Conservation (phyloP, 2,329 filamentous ascomycete species). For the Furcasterigmium sp. region DNA sequence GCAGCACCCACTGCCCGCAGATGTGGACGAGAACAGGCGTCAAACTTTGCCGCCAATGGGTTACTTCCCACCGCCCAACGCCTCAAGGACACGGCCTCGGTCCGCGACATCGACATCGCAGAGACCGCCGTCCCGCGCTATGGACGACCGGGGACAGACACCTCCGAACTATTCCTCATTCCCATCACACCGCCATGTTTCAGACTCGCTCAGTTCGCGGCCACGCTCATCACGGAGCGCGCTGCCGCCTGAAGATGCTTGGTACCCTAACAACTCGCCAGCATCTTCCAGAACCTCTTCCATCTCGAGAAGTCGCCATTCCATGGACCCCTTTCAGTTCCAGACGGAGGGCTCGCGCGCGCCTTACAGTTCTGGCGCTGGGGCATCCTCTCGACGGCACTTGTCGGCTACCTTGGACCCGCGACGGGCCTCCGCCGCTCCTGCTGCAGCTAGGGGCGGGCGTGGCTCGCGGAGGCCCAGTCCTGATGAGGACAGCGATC, state of each 20-base stretch:
- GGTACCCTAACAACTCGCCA: slow-evolving; percentile 17
- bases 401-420: slow-evolving; percentile 27
- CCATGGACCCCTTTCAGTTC: slow-evolving; percentile 46
- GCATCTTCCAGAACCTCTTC: slow-evolving; percentile 20
- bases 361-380: slow-evolving; percentile 24
- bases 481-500: slow-evolving; percentile 27
- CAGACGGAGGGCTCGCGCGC: slow-evolving; percentile 40
- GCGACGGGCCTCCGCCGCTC: slow-evolving; percentile 17
- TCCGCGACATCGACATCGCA: slow-evolving; percentile 36
- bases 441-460: slow-evolving; percentile 25
- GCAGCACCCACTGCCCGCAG: slow-evolving; percentile 31
- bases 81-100: slow-evolving; percentile 32
- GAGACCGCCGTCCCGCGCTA: slow-evolving; percentile 24
- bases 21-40: slow-evolving; percentile 23
- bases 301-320: slow-evolving; percentile 19
- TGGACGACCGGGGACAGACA: slow-evolving; percentile 30
- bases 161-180: slow-evolving; percentile 39
- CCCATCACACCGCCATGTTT: slow-evolving; percentile 33
- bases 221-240: slow-evolving; percentile 25
- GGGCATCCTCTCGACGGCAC: slow-evolving; percentile 28
- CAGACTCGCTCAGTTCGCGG: slow-evolving; percentile 32
- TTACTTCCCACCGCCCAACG: slow-evolving; percentile 42
- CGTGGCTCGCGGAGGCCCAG: slow-evolving; percentile 22
- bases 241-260: slow-evolving; percentile 24
- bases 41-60: slow-evolving; percentile 43